Conservation (phyloP, 2,329 filamentous ascomycete genomes). For the Ramularia collo-cygni region DNA sequence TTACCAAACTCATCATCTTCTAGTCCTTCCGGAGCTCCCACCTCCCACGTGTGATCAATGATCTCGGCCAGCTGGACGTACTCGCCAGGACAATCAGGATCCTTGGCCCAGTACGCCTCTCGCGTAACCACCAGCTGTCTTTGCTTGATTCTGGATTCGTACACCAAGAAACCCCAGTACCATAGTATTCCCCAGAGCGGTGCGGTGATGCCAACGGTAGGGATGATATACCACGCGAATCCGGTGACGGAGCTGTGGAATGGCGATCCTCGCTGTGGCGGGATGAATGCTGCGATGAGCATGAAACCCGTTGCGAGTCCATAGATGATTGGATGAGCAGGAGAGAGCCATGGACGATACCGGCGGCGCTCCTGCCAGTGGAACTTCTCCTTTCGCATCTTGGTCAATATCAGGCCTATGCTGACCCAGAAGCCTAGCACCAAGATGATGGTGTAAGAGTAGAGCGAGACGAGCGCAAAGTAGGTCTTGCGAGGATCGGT, state of each 20-base stretch:
- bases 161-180: constrained; percentile 16
- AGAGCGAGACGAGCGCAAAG: constrained; percentile 31
- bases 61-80: constrained; percentile 19
- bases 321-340: constrained; percentile 20
- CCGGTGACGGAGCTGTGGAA: constrained; percentile 13
- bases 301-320: constrained; percentile 17
- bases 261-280: constrained; percentile 14
- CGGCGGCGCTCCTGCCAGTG: constrained; percentile 18
- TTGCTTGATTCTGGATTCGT: constrained; percentile 12
- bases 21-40: constrained; percentile 8
- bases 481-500: constrained; percentile 24
- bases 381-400: constrained; percentile 10
- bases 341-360: constrained; percentile 21
- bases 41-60: constrained; percentile 19
- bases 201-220: constrained; percentile 17
- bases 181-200: constrained; percentile 19
- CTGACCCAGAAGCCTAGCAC: constrained; percentile 22
- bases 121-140: constrained; percentile 15
- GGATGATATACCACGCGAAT: constrained; percentile 21
- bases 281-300: constrained; percentile 18
- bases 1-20: constrained; percentile 13
- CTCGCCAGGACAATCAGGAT: constrained; percentile 14
- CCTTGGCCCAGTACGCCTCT: constrained; percentile 15
- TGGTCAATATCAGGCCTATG: constrained; percentile 30
- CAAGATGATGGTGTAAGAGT: constrained; percentile 37